phyloP scores from a whole-genome alignment of 306 rosid species.

The Mimosa bimucronata region DNA sequence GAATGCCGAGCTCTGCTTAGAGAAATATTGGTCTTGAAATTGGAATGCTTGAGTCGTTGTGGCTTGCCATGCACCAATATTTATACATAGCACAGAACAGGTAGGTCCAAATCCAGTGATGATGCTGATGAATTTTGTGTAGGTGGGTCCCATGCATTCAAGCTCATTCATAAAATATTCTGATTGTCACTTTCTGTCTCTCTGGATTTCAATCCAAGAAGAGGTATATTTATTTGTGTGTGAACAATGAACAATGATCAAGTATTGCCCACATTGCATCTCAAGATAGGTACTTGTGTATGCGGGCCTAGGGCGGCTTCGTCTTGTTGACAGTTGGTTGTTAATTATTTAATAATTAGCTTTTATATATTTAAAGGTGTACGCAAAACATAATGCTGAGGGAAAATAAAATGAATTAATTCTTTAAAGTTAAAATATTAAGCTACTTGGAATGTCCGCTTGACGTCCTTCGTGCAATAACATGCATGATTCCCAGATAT shows the following conservation, averaged over 20 bases:
- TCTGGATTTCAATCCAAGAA: background rate
- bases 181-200: background rate
- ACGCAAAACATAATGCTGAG: background rate
- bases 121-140: too few relatives aligned
- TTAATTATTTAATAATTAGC: too few relatives aligned
- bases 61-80: slow-evolving; percentile 22
- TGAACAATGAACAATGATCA: background rate
- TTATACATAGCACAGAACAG: slow-evolving; percentile 25
- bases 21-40: background rate
- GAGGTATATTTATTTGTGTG: background rate
- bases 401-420: background rate
- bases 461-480: background rate
- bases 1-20: background rate
- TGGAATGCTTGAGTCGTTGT: background rate
- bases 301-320: slow-evolving; percentile 40
- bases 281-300: background rate
- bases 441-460: background rate
- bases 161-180: too few relatives aligned
- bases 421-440: too few relatives aligned
- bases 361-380: background rate
- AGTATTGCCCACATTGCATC: background rate
- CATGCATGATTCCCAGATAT: background rate
- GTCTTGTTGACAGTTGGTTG: background rate
- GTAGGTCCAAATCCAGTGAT: background rate
- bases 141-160: too few relatives aligned